Conservation (phyloP, 495 filamentous ascomycete species). For the Penicillium ochrochloron region DNA sequence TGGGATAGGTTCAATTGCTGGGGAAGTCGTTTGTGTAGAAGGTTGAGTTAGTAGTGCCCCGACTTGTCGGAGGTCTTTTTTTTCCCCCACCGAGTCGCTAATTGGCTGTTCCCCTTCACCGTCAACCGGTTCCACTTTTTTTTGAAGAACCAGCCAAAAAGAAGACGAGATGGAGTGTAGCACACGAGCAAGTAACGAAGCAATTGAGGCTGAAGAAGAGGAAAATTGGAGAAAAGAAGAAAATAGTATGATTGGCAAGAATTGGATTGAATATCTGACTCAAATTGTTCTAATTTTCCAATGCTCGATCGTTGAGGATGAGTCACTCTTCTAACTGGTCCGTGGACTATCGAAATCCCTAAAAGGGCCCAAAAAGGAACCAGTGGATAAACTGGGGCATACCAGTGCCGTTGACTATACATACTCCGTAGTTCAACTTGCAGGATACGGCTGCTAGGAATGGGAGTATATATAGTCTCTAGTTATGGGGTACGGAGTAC, state of each 20-base stretch:
- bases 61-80: conserved; percentile 34
- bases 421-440: background rate
- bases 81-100: conserved; percentile 31
- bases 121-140: conserved; percentile 35
- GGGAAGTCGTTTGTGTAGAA: conserved; percentile 23
- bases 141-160: conserved; percentile 11
- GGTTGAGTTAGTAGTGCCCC: conserved; percentile 27
- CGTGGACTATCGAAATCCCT: background rate
- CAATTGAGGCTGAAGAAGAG: conserved; percentile 14
- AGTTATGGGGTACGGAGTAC: background rate
- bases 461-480: background rate
- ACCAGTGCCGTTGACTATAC: background rate
- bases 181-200: conserved; percentile 3
- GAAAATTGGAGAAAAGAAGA: conserved; percentile 14
- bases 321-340: conserved; percentile 23
- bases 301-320: conserved; percentile 15
- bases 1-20: conserved; percentile 32
- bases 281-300: background rate
- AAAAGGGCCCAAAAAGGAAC: background rate
- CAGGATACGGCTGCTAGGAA: background rate
- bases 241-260: conserved; percentile 19
- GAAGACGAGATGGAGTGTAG: conserved; percentile 5
- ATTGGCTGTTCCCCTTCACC: conserved; percentile 35
- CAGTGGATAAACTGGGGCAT: conserved; percentile 17
- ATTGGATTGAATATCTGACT: conserved; percentile 12